A percentile compares a stretch with the other conserved stretches of the same genome.
Evolutionary conservation across 1,284 basidiomycete species (phyloP).

Genomic region (Bjerkandera adusta): DNA sequence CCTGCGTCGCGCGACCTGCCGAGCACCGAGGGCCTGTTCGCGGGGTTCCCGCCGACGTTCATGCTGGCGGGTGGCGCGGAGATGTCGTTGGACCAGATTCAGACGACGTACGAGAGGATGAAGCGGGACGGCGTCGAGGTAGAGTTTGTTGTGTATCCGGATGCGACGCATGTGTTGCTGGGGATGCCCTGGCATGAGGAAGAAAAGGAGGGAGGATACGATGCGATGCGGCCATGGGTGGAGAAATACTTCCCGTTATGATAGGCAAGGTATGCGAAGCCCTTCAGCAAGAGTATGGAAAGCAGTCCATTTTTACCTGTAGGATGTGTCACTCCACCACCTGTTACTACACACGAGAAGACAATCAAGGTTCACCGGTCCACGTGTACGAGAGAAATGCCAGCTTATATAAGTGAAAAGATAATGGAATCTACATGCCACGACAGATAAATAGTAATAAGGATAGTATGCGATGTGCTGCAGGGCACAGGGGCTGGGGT

Average conservation of each 20-base stretch:
- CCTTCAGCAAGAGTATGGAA: too few species aligned
- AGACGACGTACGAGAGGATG: constrained; percentile 23
- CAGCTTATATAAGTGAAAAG: too few species aligned
- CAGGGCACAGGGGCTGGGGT: too few species aligned
- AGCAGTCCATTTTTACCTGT: too few species aligned
- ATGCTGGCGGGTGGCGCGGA: constrained; percentile 55
- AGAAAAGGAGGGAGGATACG: constrained; percentile 13
- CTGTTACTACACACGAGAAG: too few species aligned
- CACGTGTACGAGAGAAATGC: too few species aligned
- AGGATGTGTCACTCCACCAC: too few species aligned
- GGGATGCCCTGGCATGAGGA: constrained; percentile 9
- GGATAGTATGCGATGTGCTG: too few species aligned
- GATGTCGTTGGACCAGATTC: constrained; percentile 48
- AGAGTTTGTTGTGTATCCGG: constrained; percentile 46
- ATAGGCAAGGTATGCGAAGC: too few species aligned
- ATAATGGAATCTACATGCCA: too few species aligned
- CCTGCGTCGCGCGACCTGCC: constrained; percentile 45
- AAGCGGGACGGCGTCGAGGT: constrained; percentile 47
- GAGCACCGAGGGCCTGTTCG: constrained; percentile 38
- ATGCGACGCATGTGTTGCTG: constrained; percentile 26
- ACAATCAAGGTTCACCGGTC: too few species aligned
- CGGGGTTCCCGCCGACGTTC: constrained; percentile 54
- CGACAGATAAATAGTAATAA: too few species aligned
- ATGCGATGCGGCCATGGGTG: constrained; percentile 2
- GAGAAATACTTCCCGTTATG: not conserved